These are phyloP conservation scores for Hypoxylon fuscum DNA, from an alignment of 495 filamentous ascomycete species.

Conservation along the genomic window DNA sequence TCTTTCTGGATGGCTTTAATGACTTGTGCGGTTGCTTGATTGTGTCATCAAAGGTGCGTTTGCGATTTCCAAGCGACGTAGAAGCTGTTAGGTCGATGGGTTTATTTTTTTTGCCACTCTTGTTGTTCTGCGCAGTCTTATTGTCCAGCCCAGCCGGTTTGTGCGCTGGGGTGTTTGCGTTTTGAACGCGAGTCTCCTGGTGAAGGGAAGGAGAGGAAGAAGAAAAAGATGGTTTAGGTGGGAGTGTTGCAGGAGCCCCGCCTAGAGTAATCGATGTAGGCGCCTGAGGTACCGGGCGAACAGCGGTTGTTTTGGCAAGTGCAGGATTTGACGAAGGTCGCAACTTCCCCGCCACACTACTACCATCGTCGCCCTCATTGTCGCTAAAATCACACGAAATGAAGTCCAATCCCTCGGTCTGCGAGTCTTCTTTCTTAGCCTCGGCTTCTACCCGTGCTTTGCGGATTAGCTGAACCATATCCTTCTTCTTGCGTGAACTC, in stretches of 20 bases:
- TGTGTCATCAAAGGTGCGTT: slow-evolving; percentile 75
- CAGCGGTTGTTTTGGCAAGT: not conserved
- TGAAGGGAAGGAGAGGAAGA: not conserved
- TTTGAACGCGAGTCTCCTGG: not conserved
- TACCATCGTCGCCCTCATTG: slow-evolving; percentile 47
- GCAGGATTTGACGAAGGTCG: not conserved
- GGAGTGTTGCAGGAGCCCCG: slow-evolving; percentile 15
- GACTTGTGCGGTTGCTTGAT: slow-evolving; percentile 62
- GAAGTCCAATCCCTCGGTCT: slow-evolving; percentile 74
- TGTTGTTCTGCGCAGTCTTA: too few species aligned
- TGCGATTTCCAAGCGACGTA: slow-evolving; percentile 58
- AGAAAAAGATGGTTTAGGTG: slow-evolving; percentile 19
- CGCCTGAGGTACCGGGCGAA: not conserved
- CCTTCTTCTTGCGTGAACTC: slow-evolving; percentile 71
- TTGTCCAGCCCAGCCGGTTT: not conserved
- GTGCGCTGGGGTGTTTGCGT: not conserved
- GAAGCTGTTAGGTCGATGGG: slow-evolving; percentile 42
- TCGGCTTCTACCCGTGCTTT: slow-evolving; percentile 73
- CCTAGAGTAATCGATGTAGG: not conserved
- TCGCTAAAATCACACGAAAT: slow-evolving; percentile 79
- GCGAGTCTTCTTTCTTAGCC: slow-evolving; percentile 62
- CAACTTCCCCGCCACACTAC: not conserved
- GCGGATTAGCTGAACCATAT: slow-evolving; percentile 86
- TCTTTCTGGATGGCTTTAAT: slow-evolving; percentile 56
- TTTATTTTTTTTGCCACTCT: slow-evolving; percentile 2